Evolutionary conservation across 805 yeast genomes (phyloP), one percentile per base, ranked within the genome.

Genomic region (Spathaspora passalidarum): DNA sequence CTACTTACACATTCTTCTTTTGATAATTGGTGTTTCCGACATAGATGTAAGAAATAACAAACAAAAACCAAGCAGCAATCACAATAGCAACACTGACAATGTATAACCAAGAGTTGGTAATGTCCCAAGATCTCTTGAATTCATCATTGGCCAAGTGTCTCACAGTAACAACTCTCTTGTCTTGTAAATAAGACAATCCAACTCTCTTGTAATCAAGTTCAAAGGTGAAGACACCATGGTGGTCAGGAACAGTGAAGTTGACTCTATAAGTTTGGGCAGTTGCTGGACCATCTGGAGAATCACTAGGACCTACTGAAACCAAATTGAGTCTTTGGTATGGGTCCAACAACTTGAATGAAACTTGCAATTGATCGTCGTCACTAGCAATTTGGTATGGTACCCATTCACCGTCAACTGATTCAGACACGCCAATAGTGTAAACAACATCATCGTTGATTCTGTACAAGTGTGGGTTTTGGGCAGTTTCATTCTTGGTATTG

Each of bases 141-240:
- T 95, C 99, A 62, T 94, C 96, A 64, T 91, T 92, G 49, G 98
- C 97, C 58, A 88, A 77, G 65, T 94, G 98, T 65, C 98, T 82
- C 40, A 94, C 83, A 2, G 98, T 82, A 44, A 89, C 88, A 16
- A 86, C 82, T 45, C 76, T 76, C 50, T 78, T 75, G 56, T 84
- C 88, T 21, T 73, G 73, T 44, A 92, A 62, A 64, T 74, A 90
- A 19, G 87, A 74, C 56, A 76, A 74, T 5, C 98, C 98, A 11
- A 79, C 72, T 60, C 96, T 82, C 62, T 79, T 79, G 72, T 91
- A 91, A 56, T 86, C 85, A 39, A 86, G 75, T 50, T 76, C 76
- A 63, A 88, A 90, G 2, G 97, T 87, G 70, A 90, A 94, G 79
- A 94, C 86, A 47, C 99, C 99, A 66, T 94, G 96, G 59, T 90